A percentile compares a stretch with the other conserved stretches of the same genome.
These are phyloP conservation scores for Entomortierella beljakovae DNA, from an alignment of 192 early-diverging fungal genomes.

Conservation along the genomic window DNA sequence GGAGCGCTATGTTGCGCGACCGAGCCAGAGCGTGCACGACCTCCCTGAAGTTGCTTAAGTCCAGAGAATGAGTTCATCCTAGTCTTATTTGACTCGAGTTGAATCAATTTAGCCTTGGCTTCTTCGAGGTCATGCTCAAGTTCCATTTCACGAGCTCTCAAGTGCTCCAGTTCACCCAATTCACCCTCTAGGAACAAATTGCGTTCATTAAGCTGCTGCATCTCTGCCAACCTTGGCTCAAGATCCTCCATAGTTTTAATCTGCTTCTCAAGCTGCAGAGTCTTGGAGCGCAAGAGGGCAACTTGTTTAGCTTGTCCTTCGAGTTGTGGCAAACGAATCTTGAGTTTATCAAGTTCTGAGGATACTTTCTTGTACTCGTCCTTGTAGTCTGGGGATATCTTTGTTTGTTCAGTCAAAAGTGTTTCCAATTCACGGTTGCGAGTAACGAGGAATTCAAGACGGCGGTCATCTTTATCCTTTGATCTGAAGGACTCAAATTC, in stretches of 20 bases:
- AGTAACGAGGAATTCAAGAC: conserved; percentile 22
- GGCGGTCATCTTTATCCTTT: conserved; percentile 51
- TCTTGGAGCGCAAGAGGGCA: conserved; percentile 31
- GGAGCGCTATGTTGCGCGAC: conserved; percentile 34
- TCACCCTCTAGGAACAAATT: conserved; percentile 46
- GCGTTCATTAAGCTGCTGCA: conserved; percentile 42
- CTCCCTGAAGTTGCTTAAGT: conserved; percentile 7
- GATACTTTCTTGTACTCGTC: conserved; percentile 34
- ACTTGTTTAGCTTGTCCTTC: conserved; percentile 50
- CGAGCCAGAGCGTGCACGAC: conserved; percentile 31
- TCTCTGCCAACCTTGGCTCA: conserved; percentile 38
- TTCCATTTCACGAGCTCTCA: conserved; percentile 50
- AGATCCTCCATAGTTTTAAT: conserved; percentile 52
- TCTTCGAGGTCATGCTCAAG: conserved; percentile 35
- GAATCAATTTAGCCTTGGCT: conserved; percentile 22
- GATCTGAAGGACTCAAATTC: conserved; percentile 49
- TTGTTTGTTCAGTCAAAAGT: conserved; percentile 27
- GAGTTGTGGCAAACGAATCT: conserved; percentile 38
- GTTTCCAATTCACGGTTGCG: conserved; percentile 45
- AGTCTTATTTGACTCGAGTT: conserved; percentile 30
- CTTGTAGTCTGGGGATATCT: conserved; percentile 44
- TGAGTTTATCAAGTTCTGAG: conserved; percentile 41
- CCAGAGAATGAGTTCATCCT: conserved; percentile 41
- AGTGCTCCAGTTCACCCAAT: conserved; percentile 40
- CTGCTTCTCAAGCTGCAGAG: conserved; percentile 43